A percentile compares a stretch with the other conserved stretches of the same genome.
phyloP scores from a whole-genome alignment of 768 basidiomycete genomes.

The Leccinum rimulosum region DNA sequence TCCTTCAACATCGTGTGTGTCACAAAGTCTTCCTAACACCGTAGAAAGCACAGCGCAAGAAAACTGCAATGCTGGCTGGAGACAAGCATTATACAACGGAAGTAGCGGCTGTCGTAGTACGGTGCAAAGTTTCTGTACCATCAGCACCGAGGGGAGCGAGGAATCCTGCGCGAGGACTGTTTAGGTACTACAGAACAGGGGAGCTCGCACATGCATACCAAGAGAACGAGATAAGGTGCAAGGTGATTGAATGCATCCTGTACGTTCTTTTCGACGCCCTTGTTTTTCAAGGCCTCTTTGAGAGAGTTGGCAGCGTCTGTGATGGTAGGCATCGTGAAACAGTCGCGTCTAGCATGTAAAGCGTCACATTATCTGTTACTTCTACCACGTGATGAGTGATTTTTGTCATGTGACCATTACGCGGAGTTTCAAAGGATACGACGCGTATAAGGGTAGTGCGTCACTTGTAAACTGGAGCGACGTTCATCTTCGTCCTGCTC shows the following conservation, averaged over 20 bases:
- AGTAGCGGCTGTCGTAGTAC: constrained; percentile 43
- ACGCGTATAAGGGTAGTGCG: constrained; percentile 16
- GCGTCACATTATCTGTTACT: background rate
- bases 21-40: constrained; percentile 39
- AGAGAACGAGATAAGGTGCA: constrained; percentile 40
- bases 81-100: constrained; percentile 43
- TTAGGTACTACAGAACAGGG: background rate
- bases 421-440: constrained; percentile 24
- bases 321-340: constrained; percentile 24
- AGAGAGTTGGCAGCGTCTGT: constrained; percentile 33
- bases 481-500: constrained; percentile 5
- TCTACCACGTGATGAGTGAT: constrained; percentile 27
- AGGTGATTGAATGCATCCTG: constrained; percentile 39
- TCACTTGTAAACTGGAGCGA: background rate
- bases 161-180: constrained; percentile 34
- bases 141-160: constrained; percentile 35
- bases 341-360: background rate
- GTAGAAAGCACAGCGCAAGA: constrained; percentile 39
- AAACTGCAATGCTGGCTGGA: constrained; percentile 39
- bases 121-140: constrained; percentile 36
- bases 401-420: constrained; percentile 29
- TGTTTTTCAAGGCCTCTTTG: constrained; percentile 28
- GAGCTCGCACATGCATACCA: constrained; percentile 35
- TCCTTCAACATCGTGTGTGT: constrained; percentile 22
- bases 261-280: constrained; percentile 28